Conservation (phyloP, 2,329 filamentous ascomycete genomes). For the Colletotrichum siamense region DNA sequence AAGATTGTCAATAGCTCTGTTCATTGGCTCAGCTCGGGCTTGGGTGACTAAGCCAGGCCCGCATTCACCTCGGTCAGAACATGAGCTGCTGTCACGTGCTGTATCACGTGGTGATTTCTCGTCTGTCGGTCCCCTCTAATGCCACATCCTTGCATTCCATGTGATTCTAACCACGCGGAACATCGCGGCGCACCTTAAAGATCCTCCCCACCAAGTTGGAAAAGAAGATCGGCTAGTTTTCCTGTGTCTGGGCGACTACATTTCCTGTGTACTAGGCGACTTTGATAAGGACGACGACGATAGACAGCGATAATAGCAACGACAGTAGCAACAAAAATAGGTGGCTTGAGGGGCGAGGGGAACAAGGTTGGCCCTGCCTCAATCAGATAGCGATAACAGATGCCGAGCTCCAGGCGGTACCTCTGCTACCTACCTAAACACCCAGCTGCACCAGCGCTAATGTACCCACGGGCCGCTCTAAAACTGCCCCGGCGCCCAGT, state of each 20-base stretch:
- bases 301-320: too few species aligned
- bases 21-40: neutral
- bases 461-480: neutral
- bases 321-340: too few species aligned
- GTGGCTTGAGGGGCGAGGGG: neutral
- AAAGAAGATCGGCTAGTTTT: neutral
- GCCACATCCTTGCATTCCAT: conserved; percentile 15
- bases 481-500: neutral
- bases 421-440: neutral
- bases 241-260: too few species aligned
- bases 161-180: conserved; percentile 2
- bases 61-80: neutral
- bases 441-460: neutral
- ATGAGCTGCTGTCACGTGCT: neutral
- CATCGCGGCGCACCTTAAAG: neutral
- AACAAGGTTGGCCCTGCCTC: neutral
- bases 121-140: neutral
- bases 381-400: neutral
- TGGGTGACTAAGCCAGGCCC: neutral
- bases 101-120: neutral
- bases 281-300: too few species aligned
- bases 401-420: neutral
- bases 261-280: too few species aligned
- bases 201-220: neutral
- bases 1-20: neutral